Base-by-base conservation (phyloP, 108 stramenopile genomes). In the Aurantiochytrium sp. region DNA sequence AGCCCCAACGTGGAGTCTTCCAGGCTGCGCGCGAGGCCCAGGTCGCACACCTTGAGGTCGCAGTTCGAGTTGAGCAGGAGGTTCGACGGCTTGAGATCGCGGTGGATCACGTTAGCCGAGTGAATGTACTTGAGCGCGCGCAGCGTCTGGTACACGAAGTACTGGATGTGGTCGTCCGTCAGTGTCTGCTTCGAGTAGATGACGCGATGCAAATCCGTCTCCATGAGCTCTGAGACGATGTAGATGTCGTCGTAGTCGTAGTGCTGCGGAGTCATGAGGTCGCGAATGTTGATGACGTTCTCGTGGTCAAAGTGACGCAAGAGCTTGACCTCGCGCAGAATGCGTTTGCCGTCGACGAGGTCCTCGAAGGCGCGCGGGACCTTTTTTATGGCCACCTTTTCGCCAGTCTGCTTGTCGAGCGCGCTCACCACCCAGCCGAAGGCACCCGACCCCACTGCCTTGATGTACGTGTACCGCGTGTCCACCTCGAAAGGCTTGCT, bases 261-360 rank as follows among this genome's bases (percentile, higher is more conserved):
- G 30, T 92, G 93, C 30, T 93, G 95, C 21, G 88, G 37, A 4
- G 91, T 53, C 92, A 94, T 65, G 53, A 92, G 81, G 73, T 92
- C 92, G 53, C 59, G 48, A n/a, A 92, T 86, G 27, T 89, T 50
- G 12, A 97, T 94, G 89, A 98, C 95, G 88, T 98, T 98, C 55
- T 97, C 97, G 85, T 98, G 97, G 52, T 68, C 87, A 39, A 97
- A 91, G 89, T 96, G 96, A 68, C 97, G 96, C 55, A 98, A 87
- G 4, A 97, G 94, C 88, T 97, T 97, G 88, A 93, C 86, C 69
- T 93, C 92, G 22, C 92, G 88, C 37, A 91, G 48, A 48, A 92
- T 93, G 4, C 94, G 92, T 68, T 95, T 95, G 22, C 94, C 87
- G 55, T 93, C 94, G 6, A 93, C 90, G 24, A 94, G 86, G 55